phyloP scores from a whole-genome alignment of 2,329 filamentous ascomycete genomes.

The Teratosphaeria viscida region DNA sequence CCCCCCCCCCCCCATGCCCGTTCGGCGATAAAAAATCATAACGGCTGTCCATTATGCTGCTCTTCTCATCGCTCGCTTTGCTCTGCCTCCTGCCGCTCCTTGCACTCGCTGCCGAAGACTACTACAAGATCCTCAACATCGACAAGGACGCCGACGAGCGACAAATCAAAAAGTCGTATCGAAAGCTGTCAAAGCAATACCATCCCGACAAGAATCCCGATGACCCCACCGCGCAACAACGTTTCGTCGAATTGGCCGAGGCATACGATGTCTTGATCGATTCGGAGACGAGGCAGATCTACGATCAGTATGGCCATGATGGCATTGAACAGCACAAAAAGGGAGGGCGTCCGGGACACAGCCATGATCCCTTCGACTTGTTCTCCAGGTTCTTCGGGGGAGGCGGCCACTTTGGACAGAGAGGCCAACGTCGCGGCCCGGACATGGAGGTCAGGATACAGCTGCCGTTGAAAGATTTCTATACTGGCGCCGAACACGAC shows the following conservation, averaged over 20 bases:
- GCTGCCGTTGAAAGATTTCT: slow-evolving; percentile 79
- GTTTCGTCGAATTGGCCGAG: slow-evolving; percentile 88
- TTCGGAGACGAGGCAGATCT: slow-evolving; percentile 69
- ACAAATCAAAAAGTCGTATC: slow-evolving; percentile 89
- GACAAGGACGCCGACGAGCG: slow-evolving; percentile 69
- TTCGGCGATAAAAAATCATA: not conserved
- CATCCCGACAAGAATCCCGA: slow-evolving; percentile 97
- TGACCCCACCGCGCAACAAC: slow-evolving; percentile 69
- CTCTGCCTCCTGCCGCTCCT: slow-evolving; percentile 33
- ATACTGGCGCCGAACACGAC: slow-evolving; percentile 76
- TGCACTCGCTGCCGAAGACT: slow-evolving; percentile 51
- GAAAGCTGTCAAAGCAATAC: slow-evolving; percentile 83
- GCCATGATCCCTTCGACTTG: slow-evolving; percentile 85
- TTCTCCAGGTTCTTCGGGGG: slow-evolving; percentile 94
- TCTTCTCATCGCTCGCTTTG: slow-evolving; percentile 33
- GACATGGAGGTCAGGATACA: slow-evolving; percentile 80
- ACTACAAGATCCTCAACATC: slow-evolving; percentile 77
- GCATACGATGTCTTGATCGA: slow-evolving; percentile 89
- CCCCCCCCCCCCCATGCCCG: not conserved
- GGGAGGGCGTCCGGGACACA: slow-evolving; percentile 49
- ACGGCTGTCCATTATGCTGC: slow-evolving; percentile 26
- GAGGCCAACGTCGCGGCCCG: slow-evolving; percentile 67
- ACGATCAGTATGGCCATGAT: slow-evolving; percentile 89
- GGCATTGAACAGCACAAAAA: slow-evolving; percentile 74
- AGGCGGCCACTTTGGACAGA: slow-evolving; percentile 62